Evolutionary conservation across 78 protist species (phyloP), one percentile per base, ranked within the genome.

Genomic region (Corallochytrium limacisporum): DNA sequence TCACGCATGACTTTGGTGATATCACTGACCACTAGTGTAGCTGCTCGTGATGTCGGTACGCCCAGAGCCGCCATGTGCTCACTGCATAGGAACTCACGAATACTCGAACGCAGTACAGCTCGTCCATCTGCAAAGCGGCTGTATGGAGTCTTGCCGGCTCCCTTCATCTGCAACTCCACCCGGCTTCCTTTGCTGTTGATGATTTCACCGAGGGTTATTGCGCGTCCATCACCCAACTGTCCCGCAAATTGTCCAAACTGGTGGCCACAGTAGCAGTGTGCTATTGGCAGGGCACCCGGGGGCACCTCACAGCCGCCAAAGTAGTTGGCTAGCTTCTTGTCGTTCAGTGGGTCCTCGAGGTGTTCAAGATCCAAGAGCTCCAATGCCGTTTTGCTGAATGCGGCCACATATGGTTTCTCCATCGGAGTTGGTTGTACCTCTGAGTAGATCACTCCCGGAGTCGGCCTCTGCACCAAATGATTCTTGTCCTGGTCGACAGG

Each of bases 211-310:
- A 87, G 33, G 47, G 35, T 61, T 40, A 78, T 67, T 7, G 90
- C 81, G 3, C 81, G 65, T 1, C 93, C 93, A 48, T 88, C 93
- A 15, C 93, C 93, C 29, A 84, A 59, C 79, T 84, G 85, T 4
- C 81, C 88, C 26, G 80, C 69, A 24, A 74, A 76, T 40, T 68
- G 36, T 0, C 82, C 84, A 35, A 83, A 83, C 28, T 75, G 86
- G 36, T 68, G 63, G 15, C 82, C 82, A 36, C 65, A 40, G 35
- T 77, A 77, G 53, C 65, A 49, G 62, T 63, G 59, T 1, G 82
- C 82, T 4, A 12, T 1, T 13, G 60, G 39, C n/a, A n/a, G n/a
- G n/a, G n/a, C n/a, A n/a, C n/a, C n/a, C n/a, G n/a, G n/a, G n/a
- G n/a, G n/a, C n/a, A n/a, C n/a, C n/a, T n/a, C n/a, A n/a, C n/a